Evolutionary conservation across 164 flowering plant species (phyloP), one percentile per base, ranked within the genome.

Genomic region (Vitis rotundifolia): DNA sequence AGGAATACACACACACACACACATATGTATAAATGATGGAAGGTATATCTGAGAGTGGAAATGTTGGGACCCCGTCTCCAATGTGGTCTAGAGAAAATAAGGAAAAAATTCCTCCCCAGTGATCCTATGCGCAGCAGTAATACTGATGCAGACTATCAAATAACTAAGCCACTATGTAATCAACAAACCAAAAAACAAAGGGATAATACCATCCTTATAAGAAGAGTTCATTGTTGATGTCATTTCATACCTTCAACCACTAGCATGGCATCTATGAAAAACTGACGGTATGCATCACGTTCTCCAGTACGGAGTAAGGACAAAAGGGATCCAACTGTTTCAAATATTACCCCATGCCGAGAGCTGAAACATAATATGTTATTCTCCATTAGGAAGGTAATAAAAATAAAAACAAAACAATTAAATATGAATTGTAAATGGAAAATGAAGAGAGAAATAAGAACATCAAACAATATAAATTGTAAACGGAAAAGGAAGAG

Each of bases 231-330:
- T 37, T 37, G 44, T 37, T 37, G 44, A 6, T 6, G 44, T 37
- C 48, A 26, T 26, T 57, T 58, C 55, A 62, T 79, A 91, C 98
- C 98, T 90, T 91, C 90, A 81, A 88, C 73, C 18, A 79, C 70
- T 66, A 77, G 37, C 97, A 91, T 87, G 64, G 81, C 80, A 73
- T 95, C 99, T 54, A 81, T 66, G 73, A 93, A 93, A 76, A 96
- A 88, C 65, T 80, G 90, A 18, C 98, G 83, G 77, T 86, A 96
- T 6, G 91, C 92, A 78, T 88, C 91, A 67, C 92, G 89, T 49
- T 91, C 96, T 68, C 95, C 91, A 10, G 84, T 83, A 10, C 98
- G 94, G 22, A 96, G 91, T 80, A 93, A 83, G 47, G 92, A 85
- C 57, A 96, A 49, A 67, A 96, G 91, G 15, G 91, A 84, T 19